Percentiles rank a stretch among this genome's conserved stretches.
Conservation (phyloP, 75 land plant genomes). For the Isoetes taiwanensis region DNA sequence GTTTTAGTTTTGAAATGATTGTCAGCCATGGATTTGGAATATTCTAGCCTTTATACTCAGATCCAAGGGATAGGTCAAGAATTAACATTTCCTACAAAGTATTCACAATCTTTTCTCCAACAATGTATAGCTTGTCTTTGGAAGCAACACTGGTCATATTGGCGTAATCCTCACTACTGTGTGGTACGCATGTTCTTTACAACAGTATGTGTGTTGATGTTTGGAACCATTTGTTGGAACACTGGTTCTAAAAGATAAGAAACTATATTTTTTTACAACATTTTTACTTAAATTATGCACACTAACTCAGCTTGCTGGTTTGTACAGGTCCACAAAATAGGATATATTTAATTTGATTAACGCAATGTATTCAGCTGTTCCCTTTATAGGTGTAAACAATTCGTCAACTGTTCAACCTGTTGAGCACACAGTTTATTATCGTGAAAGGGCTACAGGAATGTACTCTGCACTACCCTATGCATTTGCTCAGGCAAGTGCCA, state of each 20-base stretch:
- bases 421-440: conserved; percentile 44
- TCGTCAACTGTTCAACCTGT: conserved; percentile 35
- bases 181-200: conserved; percentile 59
- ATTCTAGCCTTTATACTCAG: too few relatives aligned
- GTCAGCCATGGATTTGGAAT: too few relatives aligned
- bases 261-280: too few relatives aligned
- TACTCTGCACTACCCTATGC: conserved; percentile 54
- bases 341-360: conserved; percentile 42
- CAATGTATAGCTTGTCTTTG: conserved; percentile 70
- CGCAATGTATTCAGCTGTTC: conserved; percentile 34
- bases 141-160: conserved; percentile 78
- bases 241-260: conserved; percentile 48
- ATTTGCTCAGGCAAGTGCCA: conserved; percentile 59
- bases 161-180: conserved; percentile 72
- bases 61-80: too few relatives aligned
- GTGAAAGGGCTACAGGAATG: conserved; percentile 67
- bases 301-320: too few relatives aligned
- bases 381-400: conserved; percentile 37
- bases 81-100: conserved; percentile 44
- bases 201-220: conserved; percentile 30
- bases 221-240: conserved; percentile 64
- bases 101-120: conserved; percentile 33
- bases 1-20: too few relatives aligned
- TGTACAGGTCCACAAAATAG: conserved; percentile 22
- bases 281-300: too few relatives aligned